Base-by-base conservation (phyloP, 1,284 basidiomycete genomes). In the Boletus semigastroideus region DNA sequence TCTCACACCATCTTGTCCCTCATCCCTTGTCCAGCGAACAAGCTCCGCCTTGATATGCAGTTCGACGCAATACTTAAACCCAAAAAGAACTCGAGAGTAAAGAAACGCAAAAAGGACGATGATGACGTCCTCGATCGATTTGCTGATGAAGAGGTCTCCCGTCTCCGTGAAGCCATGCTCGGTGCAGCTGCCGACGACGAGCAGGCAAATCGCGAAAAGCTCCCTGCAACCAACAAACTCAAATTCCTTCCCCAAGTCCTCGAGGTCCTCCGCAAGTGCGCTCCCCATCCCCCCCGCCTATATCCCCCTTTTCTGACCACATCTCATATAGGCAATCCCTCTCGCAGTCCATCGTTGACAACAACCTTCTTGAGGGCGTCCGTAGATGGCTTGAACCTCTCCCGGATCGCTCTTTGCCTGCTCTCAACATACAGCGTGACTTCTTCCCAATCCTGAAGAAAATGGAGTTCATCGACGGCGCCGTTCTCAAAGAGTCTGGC, bases 371-470 rank as follows among this genome's bases (percentile, higher is more conserved):
- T 27, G 92, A 94, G 62, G 94, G 89, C 4, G 94, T 99, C 50
- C 82, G 84, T 50, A 78, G 84, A 37, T 99, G 94, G 94, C 85
- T 99, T 5, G 96, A 99, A 64, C 96, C 97, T 1, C 82, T 98
- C 11, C 90, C 90, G 0, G 94, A 98, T 73, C 83, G 83, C 46
- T 95, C 93, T 2, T 81, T 99, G 6, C 96, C 97, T 0, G 93
- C 94, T 3, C 82, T 98, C 48, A 98, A 96, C 69, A 98, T 99
- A 64, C 96, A 98, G 68, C 86, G 87, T 48, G 90, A 95, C 51
- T 86, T 99, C 59, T 95, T 99, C 71, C 80, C 86, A 39, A 82
- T 88, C 48, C 76, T 99, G 20, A 80, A 79, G 54, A 90, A 88
- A 74, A 93, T 98, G 88, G 86, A 89, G 56, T 88, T 90, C 61